Evolutionary conservation across 2,329 filamentous ascomycete species (phyloP).

Genomic region (Tolypocladium ovalisporum): DNA sequence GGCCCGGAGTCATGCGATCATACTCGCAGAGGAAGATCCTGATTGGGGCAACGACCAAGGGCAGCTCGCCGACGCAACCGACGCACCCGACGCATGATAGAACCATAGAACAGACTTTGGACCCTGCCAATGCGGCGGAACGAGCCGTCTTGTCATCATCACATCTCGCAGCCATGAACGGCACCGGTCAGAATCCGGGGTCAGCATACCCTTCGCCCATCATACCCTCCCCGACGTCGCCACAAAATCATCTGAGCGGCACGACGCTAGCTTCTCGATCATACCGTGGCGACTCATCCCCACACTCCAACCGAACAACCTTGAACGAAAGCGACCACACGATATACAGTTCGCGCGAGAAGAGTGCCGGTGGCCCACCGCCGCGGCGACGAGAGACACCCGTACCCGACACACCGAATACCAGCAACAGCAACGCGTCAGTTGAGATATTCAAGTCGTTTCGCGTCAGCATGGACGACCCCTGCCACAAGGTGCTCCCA

Average conservation of each 20-base stretch:
- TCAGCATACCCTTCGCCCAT: slow-evolving; percentile 50
- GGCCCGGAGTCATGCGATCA: slow-evolving; percentile 52
- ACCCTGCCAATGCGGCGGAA: slow-evolving; percentile 58
- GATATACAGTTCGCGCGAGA: slow-evolving; percentile 18
- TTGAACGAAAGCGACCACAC: slow-evolving; percentile 39
- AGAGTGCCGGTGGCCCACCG: slow-evolving; percentile 18
- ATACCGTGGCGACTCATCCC: slow-evolving; percentile 46
- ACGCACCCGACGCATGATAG: slow-evolving; percentile 58
- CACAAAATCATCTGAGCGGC: slow-evolving; percentile 40
- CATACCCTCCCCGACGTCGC: slow-evolving; percentile 59
- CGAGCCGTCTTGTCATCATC: slow-evolving; percentile 56
- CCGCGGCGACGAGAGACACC: slow-evolving; percentile 52
- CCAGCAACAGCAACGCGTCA: slow-evolving; percentile 43
- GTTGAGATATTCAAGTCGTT: slow-evolving; percentile 99
- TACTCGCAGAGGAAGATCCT: slow-evolving; percentile 69
- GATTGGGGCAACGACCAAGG: slow-evolving; percentile 63
- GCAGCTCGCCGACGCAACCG: slow-evolving; percentile 61
- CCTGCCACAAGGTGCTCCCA: slow-evolving; percentile 92
- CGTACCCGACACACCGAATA: slow-evolving; percentile 47
- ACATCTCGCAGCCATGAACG: slow-evolving; percentile 61
- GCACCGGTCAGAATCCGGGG: slow-evolving; percentile 43
- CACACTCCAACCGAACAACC: slow-evolving; percentile 42
- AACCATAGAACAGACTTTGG: slow-evolving; percentile 52
- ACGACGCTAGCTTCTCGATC: slow-evolving; percentile 52
- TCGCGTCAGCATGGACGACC: slow-evolving; percentile 94